phyloP scores from a whole-genome alignment of 768 basidiomycete genomes.

The Tremella yokohamensis region DNA sequence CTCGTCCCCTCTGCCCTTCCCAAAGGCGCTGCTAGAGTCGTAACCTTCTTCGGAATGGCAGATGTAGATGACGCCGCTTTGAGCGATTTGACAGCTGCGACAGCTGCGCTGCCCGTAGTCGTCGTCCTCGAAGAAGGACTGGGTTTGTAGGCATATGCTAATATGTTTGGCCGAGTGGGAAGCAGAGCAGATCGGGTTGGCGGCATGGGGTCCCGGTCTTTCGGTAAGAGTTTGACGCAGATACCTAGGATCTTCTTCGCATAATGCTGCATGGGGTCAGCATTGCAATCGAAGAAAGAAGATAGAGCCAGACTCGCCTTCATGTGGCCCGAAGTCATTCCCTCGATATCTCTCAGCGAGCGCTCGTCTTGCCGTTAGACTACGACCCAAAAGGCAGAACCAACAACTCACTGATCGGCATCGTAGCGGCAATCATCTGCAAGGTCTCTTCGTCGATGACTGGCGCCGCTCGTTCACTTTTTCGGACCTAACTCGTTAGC shows the following conservation, averaged over 20 bases:
- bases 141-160: no score
- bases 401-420: conserved; percentile 37
- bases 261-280: conserved; percentile 2
- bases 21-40: neutral
- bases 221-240: conserved; percentile 10
- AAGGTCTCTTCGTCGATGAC: conserved; percentile 33
- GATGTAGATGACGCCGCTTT: conserved; percentile 4
- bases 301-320: conserved; percentile 12
- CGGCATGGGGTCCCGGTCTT: neutral
- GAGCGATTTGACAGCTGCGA: no score
- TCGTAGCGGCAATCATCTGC: conserved; percentile 41
- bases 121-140: no score
- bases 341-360: conserved; percentile 27
- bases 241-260: conserved; percentile 15
- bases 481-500: conserved; percentile 17
- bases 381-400: neutral
- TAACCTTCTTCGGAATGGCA: conserved; percentile 13
- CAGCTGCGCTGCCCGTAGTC: no score
- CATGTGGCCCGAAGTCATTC: conserved; percentile 37
- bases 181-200: no score
- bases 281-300: no score
- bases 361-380: conserved; percentile 11
- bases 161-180: no score
- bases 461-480: conserved; percentile 27
- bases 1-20: neutral